These are phyloP conservation scores for Immersiella caudata DNA, from an alignment of 495 filamentous ascomycete genomes.

Conservation along the genomic window DNA sequence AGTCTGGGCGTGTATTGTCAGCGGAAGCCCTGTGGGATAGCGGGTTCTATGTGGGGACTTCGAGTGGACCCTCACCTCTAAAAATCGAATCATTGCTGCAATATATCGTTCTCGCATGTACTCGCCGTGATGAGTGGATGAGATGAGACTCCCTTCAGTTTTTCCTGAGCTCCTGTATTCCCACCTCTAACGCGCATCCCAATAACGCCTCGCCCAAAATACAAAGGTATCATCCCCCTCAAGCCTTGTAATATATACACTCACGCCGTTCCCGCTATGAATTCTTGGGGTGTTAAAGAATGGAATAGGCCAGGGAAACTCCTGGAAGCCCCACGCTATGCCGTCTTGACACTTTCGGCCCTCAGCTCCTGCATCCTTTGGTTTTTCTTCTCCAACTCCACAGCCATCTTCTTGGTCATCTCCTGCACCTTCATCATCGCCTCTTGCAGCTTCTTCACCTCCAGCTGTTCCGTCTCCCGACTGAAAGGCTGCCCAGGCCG, in stretches of 20 bases:
- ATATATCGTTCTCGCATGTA: neutral
- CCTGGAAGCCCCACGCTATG: neutral
- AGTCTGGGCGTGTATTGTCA: neutral
- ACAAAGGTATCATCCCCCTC: neutral
- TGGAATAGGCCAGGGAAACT: too few species aligned
- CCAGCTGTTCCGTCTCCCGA: constrained; percentile 69
- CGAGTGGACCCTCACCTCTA: constrained; percentile 27
- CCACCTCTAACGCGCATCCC: neutral
- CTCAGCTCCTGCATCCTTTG: constrained; percentile 49
- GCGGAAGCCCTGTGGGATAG: constrained; percentile 25
- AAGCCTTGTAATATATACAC: neutral
- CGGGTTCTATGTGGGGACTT: constrained; percentile 22
- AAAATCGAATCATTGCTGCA: constrained; percentile 12
- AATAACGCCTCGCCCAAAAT: neutral
- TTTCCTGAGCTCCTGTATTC: neutral
- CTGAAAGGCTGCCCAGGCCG: constrained; percentile 72
- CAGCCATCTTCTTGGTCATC: constrained; percentile 63
- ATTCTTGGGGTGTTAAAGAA: too few species aligned
- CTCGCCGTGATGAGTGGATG: neutral
- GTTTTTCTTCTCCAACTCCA: constrained; percentile 65
- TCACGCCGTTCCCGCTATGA: neutral
- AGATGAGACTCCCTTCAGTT: neutral
- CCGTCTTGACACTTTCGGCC: constrained; percentile 25
- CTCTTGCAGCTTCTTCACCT: constrained; percentile 71
- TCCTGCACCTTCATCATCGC: constrained; percentile 71